Evolutionary conservation across 345 rosid species (phyloP).

Genomic region (Carallia pectinifolia): DNA sequence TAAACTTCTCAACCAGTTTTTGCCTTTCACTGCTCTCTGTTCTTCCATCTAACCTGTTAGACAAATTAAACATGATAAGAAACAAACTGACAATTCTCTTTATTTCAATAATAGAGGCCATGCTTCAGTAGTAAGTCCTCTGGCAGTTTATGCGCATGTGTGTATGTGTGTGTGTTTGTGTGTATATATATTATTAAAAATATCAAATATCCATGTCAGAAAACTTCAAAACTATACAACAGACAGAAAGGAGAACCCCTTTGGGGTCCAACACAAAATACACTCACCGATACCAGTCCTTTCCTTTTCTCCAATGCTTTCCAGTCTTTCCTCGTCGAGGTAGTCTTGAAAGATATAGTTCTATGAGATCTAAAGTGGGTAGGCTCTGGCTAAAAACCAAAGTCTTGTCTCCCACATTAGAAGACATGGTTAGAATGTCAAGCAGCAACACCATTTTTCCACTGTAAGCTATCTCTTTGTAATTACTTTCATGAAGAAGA

Average conservation of each 20-base stretch:
- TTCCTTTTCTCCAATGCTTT: conserved; percentile 92
- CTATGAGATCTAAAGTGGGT: conserved; percentile 96
- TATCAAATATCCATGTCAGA: background rate
- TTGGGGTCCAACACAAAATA: background rate
- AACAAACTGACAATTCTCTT: background rate
- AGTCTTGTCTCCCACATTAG: conserved; percentile 79
- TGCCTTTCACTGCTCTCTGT: conserved; percentile 98
- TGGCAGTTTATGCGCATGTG: no score
- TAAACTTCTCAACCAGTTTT: conserved; percentile 87
- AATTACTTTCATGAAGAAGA: conserved; percentile 72
- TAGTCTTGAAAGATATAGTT: conserved; percentile 80
- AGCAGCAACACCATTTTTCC: conserved; percentile 98
- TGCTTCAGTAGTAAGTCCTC: no score
- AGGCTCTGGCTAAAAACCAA: conserved; percentile 99
- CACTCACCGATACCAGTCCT: conserved; percentile 98
- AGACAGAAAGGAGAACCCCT: background rate
- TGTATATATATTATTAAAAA: background rate
- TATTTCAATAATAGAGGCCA: background rate
- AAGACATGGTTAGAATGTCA: conserved; percentile 76
- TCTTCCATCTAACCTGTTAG: conserved; percentile 86
- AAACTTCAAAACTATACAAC: background rate
- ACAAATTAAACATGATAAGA: conserved; percentile 12
- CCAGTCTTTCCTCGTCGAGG: conserved; percentile 67
- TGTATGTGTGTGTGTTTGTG: no score
- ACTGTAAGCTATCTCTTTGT: conserved; percentile 65